phyloP scores from a whole-genome alignment of 2,329 filamentous ascomycete species.

The Truncatella angustata region DNA sequence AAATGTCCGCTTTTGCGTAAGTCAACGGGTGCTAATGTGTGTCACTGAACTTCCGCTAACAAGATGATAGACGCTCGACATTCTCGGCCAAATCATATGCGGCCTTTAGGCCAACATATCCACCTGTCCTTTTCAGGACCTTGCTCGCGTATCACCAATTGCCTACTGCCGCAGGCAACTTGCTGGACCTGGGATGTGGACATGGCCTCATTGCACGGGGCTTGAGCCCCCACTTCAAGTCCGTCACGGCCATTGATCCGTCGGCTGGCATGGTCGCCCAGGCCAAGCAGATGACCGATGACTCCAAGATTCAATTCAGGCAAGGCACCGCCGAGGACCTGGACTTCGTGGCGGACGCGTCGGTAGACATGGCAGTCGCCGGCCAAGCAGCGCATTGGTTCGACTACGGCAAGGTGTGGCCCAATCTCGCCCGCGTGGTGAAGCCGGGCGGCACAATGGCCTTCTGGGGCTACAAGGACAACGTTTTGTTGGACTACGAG shows the following conservation, averaged over 20 bases:
- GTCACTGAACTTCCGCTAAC: slow-evolving; percentile 13
- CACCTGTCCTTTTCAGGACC: slow-evolving; percentile 49
- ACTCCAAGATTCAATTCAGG: slow-evolving; percentile 46
- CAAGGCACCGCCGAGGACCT: slow-evolving; percentile 54
- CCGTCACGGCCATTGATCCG: slow-evolving; percentile 54
- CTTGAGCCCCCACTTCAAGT: slow-evolving; percentile 50
- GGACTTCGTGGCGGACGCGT: slow-evolving; percentile 43
- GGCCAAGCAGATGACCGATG: slow-evolving; percentile 39
- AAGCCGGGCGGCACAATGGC: slow-evolving; percentile 57
- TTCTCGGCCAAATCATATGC: slow-evolving; percentile 60
- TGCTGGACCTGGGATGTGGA: slow-evolving; percentile 63
- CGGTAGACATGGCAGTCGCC: slow-evolving; percentile 50
- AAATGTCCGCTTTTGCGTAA: slow-evolving; percentile 25
- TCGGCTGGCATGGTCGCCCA: slow-evolving; percentile 56
- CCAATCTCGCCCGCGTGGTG: slow-evolving; percentile 52
- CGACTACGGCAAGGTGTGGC: slow-evolving; percentile 54
- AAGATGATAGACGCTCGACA: slow-evolving; percentile 44
- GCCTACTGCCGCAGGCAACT: slow-evolving; percentile 25
- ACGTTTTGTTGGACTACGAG: slow-evolving; percentile 53
- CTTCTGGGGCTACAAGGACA: slow-evolving; percentile 67
- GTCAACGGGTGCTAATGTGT: slow-evolving; percentile 5
- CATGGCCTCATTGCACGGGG: slow-evolving; percentile 57
- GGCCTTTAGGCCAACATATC: slow-evolving; percentile 59
- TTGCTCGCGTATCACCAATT: slow-evolving; percentile 53
- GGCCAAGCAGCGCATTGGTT: slow-evolving; percentile 68